Conservation (phyloP, 1,139 yeast species). For the Protomyces macrosporus region DNA sequence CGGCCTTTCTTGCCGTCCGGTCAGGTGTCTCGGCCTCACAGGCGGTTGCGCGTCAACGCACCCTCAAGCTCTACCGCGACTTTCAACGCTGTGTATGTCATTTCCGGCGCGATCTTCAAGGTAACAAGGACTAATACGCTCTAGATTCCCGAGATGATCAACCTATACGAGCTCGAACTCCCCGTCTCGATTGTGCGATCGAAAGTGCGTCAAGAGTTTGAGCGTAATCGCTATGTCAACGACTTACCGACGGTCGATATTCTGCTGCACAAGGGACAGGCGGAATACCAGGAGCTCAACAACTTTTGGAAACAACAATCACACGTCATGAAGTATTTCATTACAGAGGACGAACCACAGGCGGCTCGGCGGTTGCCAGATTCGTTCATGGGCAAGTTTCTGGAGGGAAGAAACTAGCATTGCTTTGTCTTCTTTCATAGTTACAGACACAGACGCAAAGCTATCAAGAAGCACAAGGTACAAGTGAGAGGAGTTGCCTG, state of each 20-base stretch:
- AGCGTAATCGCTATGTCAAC: slow-evolving; percentile 69
- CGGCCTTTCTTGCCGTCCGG: slow-evolving; percentile 81
- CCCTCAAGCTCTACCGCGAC: slow-evolving; percentile 41
- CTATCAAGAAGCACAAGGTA: background rate
- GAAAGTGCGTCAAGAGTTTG: slow-evolving; percentile 83
- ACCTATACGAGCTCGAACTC: slow-evolving; percentile 68
- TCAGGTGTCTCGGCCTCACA: slow-evolving; percentile 62
- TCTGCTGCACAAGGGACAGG: slow-evolving; percentile 66
- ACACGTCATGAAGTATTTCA: slow-evolving; percentile 58
- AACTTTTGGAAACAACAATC: slow-evolving; percentile 90
- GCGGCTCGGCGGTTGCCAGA: slow-evolving; percentile 11
- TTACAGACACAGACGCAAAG: background rate
- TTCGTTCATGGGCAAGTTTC: slow-evolving; percentile 20
- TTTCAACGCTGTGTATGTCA: slow-evolving; percentile 35
- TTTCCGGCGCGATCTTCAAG: slow-evolving; percentile 36
- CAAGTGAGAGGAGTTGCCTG: background rate
- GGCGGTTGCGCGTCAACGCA: slow-evolving; percentile 50
- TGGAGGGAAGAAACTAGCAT: slow-evolving; percentile 15
- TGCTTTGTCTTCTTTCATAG: background rate
- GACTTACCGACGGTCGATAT: slow-evolving; percentile 64
- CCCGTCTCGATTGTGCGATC: slow-evolving; percentile 79
- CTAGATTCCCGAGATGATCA: slow-evolving; percentile 31
- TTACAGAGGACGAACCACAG: slow-evolving; percentile 24
- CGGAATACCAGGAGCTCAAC: slow-evolving; percentile 80
- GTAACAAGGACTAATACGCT: slow-evolving; percentile 37